Conservation (phyloP, 331 rosid genomes). For the Cydonia oblonga region DNA sequence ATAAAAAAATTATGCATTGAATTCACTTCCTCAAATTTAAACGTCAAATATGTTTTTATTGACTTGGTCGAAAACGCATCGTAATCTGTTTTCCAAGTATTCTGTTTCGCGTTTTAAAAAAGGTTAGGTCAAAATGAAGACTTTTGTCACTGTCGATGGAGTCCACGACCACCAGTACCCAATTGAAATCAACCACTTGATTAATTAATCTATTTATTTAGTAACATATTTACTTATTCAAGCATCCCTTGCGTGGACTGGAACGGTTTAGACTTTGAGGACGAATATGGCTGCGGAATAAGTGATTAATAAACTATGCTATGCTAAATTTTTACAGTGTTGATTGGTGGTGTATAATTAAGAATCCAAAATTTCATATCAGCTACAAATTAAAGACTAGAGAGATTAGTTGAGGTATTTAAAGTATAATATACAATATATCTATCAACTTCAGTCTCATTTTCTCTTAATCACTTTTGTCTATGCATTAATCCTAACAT, state of each 20-base stretch:
- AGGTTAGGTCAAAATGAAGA: not conserved
- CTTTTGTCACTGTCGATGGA: not conserved
- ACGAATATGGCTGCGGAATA: not conserved
- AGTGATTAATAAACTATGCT: not conserved
- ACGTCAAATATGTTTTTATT: no score
- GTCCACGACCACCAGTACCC: not conserved
- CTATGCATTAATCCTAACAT: no score
- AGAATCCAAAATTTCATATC: not conserved
- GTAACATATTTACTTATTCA: not conserved
- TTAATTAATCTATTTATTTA: not conserved
- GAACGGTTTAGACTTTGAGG: not conserved
- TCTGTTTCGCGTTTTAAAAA: not conserved
- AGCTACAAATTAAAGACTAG: not conserved
- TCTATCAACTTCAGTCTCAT: no score
- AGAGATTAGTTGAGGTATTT: not conserved
- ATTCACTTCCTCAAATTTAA: not conserved
- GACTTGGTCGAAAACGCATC: no score
- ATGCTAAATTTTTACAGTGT: not conserved
- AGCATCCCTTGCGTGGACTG: not conserved
- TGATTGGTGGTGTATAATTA: not conserved
- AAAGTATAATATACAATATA: no score
- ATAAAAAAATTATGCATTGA: not conserved
- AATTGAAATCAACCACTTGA: not conserved
- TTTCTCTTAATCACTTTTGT: no score
- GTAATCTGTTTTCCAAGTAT: not conserved